These are phyloP conservation scores for Sporothrix mexicana DNA, from an alignment of 2,329 filamentous ascomycete species.

Conservation along the genomic window DNA sequence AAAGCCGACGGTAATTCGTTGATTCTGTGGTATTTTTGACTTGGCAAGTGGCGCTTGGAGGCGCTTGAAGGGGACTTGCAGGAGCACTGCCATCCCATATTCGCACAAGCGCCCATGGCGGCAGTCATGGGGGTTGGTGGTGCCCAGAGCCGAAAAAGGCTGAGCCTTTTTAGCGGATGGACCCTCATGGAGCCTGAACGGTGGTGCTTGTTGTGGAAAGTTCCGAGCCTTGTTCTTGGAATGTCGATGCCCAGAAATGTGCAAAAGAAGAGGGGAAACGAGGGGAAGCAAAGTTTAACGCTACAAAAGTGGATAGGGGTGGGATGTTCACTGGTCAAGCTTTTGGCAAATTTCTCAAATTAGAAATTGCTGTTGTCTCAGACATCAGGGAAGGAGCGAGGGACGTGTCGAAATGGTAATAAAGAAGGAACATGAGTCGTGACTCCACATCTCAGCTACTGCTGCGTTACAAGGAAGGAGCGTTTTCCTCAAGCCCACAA, in stretches of 20 bases:
- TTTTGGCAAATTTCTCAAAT: not conserved
- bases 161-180: not conserved
- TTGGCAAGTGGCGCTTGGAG: not conserved
- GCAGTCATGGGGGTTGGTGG: not conserved
- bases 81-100: constrained; percentile 2
- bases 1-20: too few relatives aligned
- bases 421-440: not conserved
- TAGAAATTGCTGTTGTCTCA: not conserved
- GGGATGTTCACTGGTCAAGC: too few relatives aligned
- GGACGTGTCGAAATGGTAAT: not conserved
- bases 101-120: constrained; percentile 4
- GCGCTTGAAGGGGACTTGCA: not conserved
- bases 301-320: not conserved
- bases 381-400: not conserved
- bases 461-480: not conserved
- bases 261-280: not conserved
- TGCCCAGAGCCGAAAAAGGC: not conserved
- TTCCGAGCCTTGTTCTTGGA: constrained; percentile 5
- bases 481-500: not conserved
- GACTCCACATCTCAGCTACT: not conserved
- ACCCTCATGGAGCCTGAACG: not conserved
- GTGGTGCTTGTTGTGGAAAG: not conserved
- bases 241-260: not conserved
- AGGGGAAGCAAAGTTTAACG: not conserved
- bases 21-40: too few relatives aligned